Base-by-base conservation (phyloP, 257 asterid genomes). In the Oldenlandia corymbosa region DNA sequence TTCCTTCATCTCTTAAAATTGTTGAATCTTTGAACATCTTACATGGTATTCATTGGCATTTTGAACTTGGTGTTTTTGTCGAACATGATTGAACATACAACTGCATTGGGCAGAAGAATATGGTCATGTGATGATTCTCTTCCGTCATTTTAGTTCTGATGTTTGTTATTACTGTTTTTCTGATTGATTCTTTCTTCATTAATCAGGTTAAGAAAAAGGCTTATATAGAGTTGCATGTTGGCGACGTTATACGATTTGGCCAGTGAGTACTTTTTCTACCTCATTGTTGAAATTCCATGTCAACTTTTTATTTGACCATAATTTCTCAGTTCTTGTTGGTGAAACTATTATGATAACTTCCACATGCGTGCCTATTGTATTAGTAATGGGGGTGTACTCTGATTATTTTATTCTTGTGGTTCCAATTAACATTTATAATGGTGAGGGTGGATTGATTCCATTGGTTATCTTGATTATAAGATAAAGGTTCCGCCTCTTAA, bases 241-340 rank as follows among this genome's bases (percentile, higher is more conserved):
- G 97, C 53, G 99, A 92, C 75, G 90, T 92, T 70, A 76, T 92
- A 69, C 92, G 95, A 64, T 92, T 92, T 80, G 99, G 99, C 85
- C 86, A 72, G 99, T 92, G 81, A 85, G 99, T 81, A 63, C 17
- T 12, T 23, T 9, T 31, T 28, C 42, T 7, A 3, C 13, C 59
- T 54, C 30, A 8, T 31, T 9, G 9, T 8, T 26, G 58, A 50
- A 21, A 31, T 26, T 50, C 56, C 17, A 21, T 24, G n/a, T 52
- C 36, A 24, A 52, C 50, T 16, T 16, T 45, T 10, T 50, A 20
- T 0, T 26, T 10, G 27, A 47, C 26, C 20, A 8, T 52, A 45
- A 45, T 23, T 31, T 61, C 46, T 18, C 36, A 27, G 28, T 34
- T 21, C 53, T 42, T 42, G 11, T 27, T 23, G 8, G 13, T 39